Evolutionary conservation across 768 basidiomycete species (phyloP), one percentile per base, ranked within the genome.

Genomic region (Suillus decipiens): DNA sequence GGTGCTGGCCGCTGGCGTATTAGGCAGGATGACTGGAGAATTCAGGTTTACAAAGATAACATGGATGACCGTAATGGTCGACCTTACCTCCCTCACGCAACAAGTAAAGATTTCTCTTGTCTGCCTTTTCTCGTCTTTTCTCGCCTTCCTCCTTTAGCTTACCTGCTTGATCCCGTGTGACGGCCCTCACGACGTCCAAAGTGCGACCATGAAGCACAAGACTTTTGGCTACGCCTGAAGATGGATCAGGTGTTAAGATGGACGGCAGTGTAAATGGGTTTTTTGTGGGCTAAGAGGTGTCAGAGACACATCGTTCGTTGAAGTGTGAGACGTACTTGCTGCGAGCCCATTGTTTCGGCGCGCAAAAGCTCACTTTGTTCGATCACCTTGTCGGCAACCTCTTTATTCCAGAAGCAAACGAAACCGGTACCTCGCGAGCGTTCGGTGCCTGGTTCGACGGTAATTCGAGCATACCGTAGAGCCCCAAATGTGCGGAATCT

Each of bases 341-440:
- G 43, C 22, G 75, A 75, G 19, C 86, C 86, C 10, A 82, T 81
- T 0, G 86, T 89, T 74, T 93, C 90, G 34, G 79, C 68, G 22
- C 85, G 85, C 5, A 94, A 76, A 6, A 88, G 78, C 31, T 92
- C 87, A 63, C 94, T 90, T 71, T 95, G 92, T 60, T 87, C 81
- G 28, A 99, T 82, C 10, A 87, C 94, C 64, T 87, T 87, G 70
- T 96, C 89, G 17, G 96, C 96, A 66, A 96, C 91, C 66, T 88
- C 91, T 64, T 84, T 87, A 62, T 96, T 93, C 95, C 96, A 98
- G 77, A 96, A 98, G 73, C 95, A 98, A 2, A 89, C 95, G 72
- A 99, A 99, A 3, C 95, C 97, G 7, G 95, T 96, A 31, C 97
- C 97, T 53, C 95, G 84, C 28, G 96, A 95, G 53, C 95, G 89